Conservation (phyloP, 805 yeast genomes). For the Candida bentonensis region DNA sequence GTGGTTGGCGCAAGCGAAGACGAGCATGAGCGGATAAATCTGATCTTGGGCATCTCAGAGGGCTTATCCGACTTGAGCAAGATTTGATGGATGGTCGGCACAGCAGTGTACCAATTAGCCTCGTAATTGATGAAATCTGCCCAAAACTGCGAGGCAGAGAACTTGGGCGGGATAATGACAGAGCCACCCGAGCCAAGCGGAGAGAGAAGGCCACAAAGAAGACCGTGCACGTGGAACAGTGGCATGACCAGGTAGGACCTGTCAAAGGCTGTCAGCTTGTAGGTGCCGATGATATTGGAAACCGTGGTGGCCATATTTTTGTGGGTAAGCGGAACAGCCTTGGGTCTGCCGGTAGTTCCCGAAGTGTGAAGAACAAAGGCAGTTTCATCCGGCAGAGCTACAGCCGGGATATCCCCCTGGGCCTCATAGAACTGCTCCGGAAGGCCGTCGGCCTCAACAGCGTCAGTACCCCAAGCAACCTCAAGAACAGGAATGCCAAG, state of each 20-base stretch:
- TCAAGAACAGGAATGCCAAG: constrained; percentile 39
- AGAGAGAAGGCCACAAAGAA: constrained; percentile 50
- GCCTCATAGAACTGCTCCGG: constrained; percentile 8
- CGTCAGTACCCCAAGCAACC: constrained; percentile 30
- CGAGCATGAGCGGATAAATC: constrained; percentile 63
- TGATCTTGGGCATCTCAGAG: constrained; percentile 33
- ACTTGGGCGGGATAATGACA: constrained; percentile 45
- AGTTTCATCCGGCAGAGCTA: constrained; percentile 30
- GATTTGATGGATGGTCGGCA: constrained; percentile 63
- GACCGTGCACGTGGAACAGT: constrained; percentile 63
- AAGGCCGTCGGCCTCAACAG: constrained; percentile 23
- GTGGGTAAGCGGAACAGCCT: constrained; percentile 61
- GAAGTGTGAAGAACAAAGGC: constrained; percentile 60
- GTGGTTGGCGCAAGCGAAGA: constrained; percentile 56
- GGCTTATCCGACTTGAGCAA: constrained; percentile 41
- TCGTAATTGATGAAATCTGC: constrained; percentile 32
- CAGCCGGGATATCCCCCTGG: background rate
- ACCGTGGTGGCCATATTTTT: constrained; percentile 46
- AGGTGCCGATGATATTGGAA: constrained; percentile 44
- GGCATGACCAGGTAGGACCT: constrained; percentile 61
- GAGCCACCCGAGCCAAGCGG: constrained; percentile 48
- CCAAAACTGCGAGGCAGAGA: constrained; percentile 53
- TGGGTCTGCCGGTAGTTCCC: constrained; percentile 67
- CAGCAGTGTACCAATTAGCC: constrained; percentile 65
- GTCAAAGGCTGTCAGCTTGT: constrained; percentile 35